These are phyloP conservation scores for Yarrowia sp. DNA, from an alignment of 805 yeast genomes.

Conservation along the genomic window DNA sequence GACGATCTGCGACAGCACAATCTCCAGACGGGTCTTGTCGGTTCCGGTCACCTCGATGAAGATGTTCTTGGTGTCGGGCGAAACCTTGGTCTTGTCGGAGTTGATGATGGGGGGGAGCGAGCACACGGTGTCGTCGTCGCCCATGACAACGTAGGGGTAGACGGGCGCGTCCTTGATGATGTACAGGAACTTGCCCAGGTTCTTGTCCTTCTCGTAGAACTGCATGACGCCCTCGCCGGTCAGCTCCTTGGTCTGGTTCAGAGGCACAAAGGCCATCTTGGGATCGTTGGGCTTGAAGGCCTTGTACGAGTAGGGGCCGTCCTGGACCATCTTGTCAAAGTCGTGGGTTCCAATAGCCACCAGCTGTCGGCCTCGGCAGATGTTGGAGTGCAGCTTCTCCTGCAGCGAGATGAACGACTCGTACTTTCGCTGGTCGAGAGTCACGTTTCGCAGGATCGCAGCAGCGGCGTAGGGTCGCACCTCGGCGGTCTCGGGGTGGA, in stretches of 20 bases:
- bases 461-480: constrained; percentile 93
- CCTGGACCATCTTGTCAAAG: constrained; percentile 57
- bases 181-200: constrained; percentile 82
- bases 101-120: constrained; percentile 97
- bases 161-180: constrained; percentile 86
- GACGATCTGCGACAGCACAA: constrained; percentile 86
- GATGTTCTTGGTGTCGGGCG: constrained; percentile 79
- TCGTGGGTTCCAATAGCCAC: constrained; percentile 99
- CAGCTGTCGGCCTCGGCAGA: constrained; percentile 94
- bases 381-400: constrained; percentile 90
- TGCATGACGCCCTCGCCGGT: constrained; percentile 80
- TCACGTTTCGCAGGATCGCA: constrained; percentile 83
- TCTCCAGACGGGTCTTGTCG: constrained; percentile 88
- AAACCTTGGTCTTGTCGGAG: constrained; percentile 84
- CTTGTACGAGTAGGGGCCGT: constrained; percentile 83
- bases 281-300: constrained; percentile 78
- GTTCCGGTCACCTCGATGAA: constrained; percentile 94
- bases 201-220: constrained; percentile 86
- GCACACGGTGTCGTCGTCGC: constrained; percentile 70
- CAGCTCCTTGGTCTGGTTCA: constrained; percentile 49
- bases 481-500: constrained; percentile 67
- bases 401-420: constrained; percentile 94
- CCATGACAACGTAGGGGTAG: constrained; percentile 78
- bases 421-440: constrained; percentile 79
- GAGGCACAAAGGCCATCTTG: constrained; percentile 46